A percentile compares a stretch with the other conserved stretches of the same genome.
phyloP scores from a whole-genome alignment of 129 eudicot species.

The Escallonia rubra region DNA sequence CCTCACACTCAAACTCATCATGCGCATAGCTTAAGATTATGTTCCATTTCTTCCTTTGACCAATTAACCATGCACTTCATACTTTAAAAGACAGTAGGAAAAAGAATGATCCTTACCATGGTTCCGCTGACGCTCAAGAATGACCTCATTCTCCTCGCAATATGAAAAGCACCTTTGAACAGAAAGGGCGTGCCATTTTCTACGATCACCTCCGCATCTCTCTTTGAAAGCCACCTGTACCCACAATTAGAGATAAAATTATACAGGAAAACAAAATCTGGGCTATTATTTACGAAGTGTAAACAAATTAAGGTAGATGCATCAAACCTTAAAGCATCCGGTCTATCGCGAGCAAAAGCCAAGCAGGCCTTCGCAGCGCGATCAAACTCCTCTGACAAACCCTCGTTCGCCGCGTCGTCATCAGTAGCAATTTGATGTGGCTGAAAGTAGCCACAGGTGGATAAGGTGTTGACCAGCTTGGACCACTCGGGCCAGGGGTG shows the following conservation, averaged over 20 bases:
- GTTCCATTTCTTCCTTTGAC: too few species aligned
- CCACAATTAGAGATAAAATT: constrained; percentile 1
- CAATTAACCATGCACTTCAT: too few species aligned
- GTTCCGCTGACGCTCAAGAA: constrained; percentile 31
- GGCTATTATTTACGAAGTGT: neutral
- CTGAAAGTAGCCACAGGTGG: constrained; percentile 8
- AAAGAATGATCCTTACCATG: constrained; percentile 21
- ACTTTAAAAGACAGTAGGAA: neutral
- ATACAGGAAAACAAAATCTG: neutral
- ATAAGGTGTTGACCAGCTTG: constrained; percentile 28
- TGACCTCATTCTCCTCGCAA: constrained; percentile 57
- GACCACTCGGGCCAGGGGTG: constrained; percentile 84
- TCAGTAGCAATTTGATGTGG: constrained; percentile 8
- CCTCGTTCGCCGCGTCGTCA: constrained; percentile 46
- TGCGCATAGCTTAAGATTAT: too few species aligned
- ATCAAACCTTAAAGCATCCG: constrained; percentile 57
- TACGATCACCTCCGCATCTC: constrained; percentile 61
- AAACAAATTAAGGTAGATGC: neutral
- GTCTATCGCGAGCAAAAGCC: constrained; percentile 50
- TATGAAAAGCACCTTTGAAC: constrained; percentile 56
- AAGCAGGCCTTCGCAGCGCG: constrained; percentile 46
- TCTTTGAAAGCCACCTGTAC: constrained; percentile 61
- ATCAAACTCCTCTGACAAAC: constrained; percentile 48
- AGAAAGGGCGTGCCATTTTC: constrained; percentile 69
- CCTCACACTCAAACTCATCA: too few species aligned